These are phyloP conservation scores for Phaffomyces opuntiae DNA, from an alignment of 805 yeast genomes.

Conservation along the genomic window DNA sequence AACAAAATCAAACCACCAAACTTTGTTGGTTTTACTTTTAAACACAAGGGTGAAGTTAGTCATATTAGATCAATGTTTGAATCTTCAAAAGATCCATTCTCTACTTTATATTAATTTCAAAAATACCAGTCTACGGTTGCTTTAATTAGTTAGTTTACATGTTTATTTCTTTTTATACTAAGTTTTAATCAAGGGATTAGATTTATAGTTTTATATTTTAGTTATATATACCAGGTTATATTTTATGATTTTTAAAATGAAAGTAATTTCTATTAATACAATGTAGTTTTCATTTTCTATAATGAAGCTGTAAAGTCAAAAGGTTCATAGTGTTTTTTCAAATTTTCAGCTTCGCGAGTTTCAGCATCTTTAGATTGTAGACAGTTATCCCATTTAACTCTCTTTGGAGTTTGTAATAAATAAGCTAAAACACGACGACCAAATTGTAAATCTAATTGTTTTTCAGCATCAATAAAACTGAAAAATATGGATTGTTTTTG, in stretches of 20 bases:
- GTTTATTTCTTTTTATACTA: not conserved
- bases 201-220: not conserved
- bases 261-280: not conserved
- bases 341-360: slow-evolving; percentile 50
- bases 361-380: slow-evolving; percentile 59
- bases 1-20: slow-evolving; percentile 53
- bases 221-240: not conserved
- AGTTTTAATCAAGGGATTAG: not conserved
- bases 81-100: slow-evolving; percentile 20
- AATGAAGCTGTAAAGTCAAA: slow-evolving; percentile 42
- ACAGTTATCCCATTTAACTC: slow-evolving; percentile 75
- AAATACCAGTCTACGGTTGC: too few relatives aligned
- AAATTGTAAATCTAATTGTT: slow-evolving; percentile 66
- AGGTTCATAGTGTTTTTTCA: slow-evolving; percentile 46
- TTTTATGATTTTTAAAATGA: not conserved
- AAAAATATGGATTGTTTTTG: slow-evolving; percentile 25
- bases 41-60: slow-evolving; percentile 48
- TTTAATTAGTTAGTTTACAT: not conserved
- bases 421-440: slow-evolving; percentile 75
- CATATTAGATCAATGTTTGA: slow-evolving; percentile 23
- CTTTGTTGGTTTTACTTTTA: slow-evolving; percentile 93
- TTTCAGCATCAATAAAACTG: slow-evolving; percentile 23
- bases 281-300: not conserved
- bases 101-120: slow-evolving; percentile 18
- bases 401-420: slow-evolving; percentile 50